Base-by-base conservation (phyloP, 331 rosid genomes). In the Prunus yedoensis region DNA sequence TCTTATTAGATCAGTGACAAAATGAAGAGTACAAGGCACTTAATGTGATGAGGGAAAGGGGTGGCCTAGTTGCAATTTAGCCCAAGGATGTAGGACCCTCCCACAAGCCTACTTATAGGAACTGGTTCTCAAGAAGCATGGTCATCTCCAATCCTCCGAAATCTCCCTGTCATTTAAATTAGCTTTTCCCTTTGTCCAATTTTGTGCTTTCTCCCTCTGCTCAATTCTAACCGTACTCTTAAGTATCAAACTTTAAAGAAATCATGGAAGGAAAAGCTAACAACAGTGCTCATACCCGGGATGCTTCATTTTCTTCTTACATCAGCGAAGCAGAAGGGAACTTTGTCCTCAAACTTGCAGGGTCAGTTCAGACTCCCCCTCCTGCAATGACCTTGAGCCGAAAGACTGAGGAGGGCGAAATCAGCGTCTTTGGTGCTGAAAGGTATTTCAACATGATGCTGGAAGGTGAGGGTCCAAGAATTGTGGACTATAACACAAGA, bases 361-460 rank as follows among this genome's bases (percentile, higher is more conserved):
- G 73, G 63, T 71, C 43, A 54, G 85, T 71, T 74, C 85, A 72
- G 52, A 77, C 57, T 28, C 75, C 66, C 47, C 59, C 76, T 66
- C 77, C 81, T 54, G 47, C 54, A 54, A 9, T 70, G 46, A 62
- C 69, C 74, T 63, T 70, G 68, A 74, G 59, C 54, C 81, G n/a
- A 60, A 73, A 52, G 32, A 64, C 18, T 11, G 75, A 67, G 68
- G 79, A 79, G 49, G 85, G 76, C n/a, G 90, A 84, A 51, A 82
- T 80, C 57, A 45, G 90, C 54, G 88, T 84, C 50, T 84, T 87
- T 16, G 80, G 85, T 7, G 90, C 88, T 35, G 85, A 87, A 64
- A 84, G 74, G 73, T 84, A 87, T 78, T 84, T 79, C 86, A 83
- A 75, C 79, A 79, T 78, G 86, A 30, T 43, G 46, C 61, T 77